A percentile compares a stretch with the other conserved stretches of the same genome.
These are phyloP conservation scores for Oryza australiensis DNA, from an alignment of 176 grass and related monocot species.

Conservation along the genomic window DNA sequence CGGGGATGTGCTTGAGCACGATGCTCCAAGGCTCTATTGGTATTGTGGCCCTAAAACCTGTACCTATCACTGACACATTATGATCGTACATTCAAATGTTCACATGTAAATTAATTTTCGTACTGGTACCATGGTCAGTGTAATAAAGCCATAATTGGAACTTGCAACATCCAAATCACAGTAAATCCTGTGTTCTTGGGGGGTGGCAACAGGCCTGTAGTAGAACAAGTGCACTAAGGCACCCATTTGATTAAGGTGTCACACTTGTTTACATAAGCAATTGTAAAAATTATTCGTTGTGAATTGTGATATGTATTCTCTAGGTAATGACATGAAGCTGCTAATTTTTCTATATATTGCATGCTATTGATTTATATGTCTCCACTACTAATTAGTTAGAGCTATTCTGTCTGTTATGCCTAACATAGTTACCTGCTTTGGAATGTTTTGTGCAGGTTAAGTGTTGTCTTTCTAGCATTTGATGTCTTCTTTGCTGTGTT, in stretches of 20 bases:
- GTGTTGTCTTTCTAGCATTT: constrained; percentile 77
- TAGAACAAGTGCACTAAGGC: neutral
- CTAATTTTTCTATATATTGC: neutral
- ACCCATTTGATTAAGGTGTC: neutral
- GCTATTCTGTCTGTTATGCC: neutral
- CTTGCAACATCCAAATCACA: neutral
- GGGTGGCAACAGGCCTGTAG: neutral
- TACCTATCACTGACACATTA: neutral
- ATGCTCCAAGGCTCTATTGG: constrained; percentile 92
- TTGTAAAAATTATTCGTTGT: neutral
- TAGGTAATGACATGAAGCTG: neutral
- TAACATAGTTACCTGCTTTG: neutral
- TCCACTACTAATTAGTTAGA: neutral
- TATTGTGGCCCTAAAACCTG: constrained; percentile 33
- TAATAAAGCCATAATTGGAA: neutral
- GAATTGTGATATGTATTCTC: neutral
- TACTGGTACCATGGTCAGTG: neutral
- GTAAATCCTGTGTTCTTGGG: neutral
- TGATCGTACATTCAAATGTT: neutral
- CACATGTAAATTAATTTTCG: neutral
- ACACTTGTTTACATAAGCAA: neutral
- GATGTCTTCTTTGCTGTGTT: constrained; percentile 91
- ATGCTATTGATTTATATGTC: neutral
- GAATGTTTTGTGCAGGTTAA: constrained; percentile 58
- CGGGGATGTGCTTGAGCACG: constrained; percentile 58